Conservation (phyloP, 208 protist species). For the Leptomonas pyrrhocoris region DNA sequence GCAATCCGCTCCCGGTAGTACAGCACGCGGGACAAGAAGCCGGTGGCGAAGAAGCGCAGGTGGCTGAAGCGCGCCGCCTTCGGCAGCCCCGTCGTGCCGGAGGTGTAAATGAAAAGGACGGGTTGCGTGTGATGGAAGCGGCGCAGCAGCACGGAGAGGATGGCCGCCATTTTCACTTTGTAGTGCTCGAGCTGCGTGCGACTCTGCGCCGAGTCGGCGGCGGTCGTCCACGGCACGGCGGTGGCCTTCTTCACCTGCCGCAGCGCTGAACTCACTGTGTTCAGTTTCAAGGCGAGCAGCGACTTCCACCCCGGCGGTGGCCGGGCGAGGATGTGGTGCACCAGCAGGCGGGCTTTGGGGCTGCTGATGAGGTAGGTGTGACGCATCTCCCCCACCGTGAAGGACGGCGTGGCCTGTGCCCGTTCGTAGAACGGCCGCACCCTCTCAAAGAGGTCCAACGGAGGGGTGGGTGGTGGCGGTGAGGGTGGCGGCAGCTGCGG, state of each 20-base stretch:
- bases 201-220: constrained; percentile 7
- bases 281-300: constrained; percentile 18
- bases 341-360: constrained; percentile 20
- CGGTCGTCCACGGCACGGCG: not conserved
- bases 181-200: constrained; percentile 28
- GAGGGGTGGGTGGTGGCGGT: constrained; percentile 13
- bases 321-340: constrained; percentile 29
- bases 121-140: constrained; percentile 56
- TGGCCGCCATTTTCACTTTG: constrained; percentile 24
- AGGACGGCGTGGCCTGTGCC: constrained; percentile 9
- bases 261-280: not conserved
- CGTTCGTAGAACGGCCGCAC: constrained; percentile 30
- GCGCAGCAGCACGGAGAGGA: constrained; percentile 30
- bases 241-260: not conserved
- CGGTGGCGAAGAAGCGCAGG: constrained; percentile 64
- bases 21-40: constrained; percentile 51
- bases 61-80: constrained; percentile 84
- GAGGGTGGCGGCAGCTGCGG: too few relatives aligned
- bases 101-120: constrained; percentile 85
- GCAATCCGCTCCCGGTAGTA: constrained; percentile 34
- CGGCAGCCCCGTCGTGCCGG: constrained; percentile 85
- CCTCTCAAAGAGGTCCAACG: constrained; percentile 44
- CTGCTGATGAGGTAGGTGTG: constrained; percentile 25
- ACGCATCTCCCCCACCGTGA: constrained; percentile 8
- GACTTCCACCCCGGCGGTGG: constrained; percentile 29